Base-by-base conservation (phyloP, 768 basidiomycete genomes). In the Kwoniella sp. region DNA sequence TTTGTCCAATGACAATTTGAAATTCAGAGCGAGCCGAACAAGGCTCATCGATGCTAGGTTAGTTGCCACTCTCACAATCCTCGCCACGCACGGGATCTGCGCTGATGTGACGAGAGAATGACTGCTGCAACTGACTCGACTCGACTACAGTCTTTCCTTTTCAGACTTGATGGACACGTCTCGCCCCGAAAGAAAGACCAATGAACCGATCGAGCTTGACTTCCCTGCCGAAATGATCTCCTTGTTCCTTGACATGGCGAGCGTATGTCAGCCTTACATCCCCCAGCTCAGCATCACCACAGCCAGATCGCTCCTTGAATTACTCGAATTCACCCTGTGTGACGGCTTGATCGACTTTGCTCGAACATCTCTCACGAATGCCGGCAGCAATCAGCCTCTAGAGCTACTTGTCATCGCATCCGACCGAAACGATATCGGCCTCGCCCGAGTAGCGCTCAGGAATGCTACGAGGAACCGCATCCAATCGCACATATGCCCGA, bases 351-450 rank as follows among this genome's bases (percentile, higher is more conserved):
- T 60, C 49, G 50, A 52, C 15, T 49, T 6, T 19, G 58, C 58
- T 25, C 22, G 58, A n/a, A 25, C 30, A 9, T 25, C 26, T 1
- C n/a, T 60, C 19, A 50, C 36, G 29, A 15, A 51, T 7, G 58
- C 58, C 36, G 21, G 48, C 2, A 52, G 49, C 15, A 21, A 60
- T 50, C 2, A 51, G 9, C 58, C 58, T 25, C 36, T 60, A n/a
- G 50, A 60, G 19, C 29, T 60, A 2, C 58, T 60, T 21, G 47
- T 50, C 9, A 24, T 60, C 19, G 58, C 58, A n/a, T 50, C 58
- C 27, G 30, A 60, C 9, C 4, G 48, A 3, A 29, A 60, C 19
- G 58, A 60, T 22, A 2, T 60, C 5, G 58, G 36, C 4, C 2
- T 60, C 46, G 48, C 49, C 13, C 30, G 36, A 44, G 15, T 37